Evolutionary conservation across 306 rosid genomes (phyloP).

Genomic region (Cucumis melo): DNA sequence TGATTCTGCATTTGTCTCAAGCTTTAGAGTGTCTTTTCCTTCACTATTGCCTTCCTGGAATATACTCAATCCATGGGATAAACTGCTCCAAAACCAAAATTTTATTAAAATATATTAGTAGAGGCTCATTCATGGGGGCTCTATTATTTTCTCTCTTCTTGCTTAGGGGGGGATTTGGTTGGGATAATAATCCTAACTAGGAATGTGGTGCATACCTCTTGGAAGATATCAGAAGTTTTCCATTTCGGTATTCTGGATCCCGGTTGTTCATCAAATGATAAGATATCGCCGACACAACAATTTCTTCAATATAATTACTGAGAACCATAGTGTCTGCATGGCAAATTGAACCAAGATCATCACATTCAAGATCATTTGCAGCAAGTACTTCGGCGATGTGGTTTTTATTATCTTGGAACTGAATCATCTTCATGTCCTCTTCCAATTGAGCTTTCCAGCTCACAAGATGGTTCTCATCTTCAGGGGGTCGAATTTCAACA

Average conservation of each 20-base stretch:
- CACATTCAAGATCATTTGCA: slow-evolving; percentile 73
- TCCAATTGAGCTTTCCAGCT: slow-evolving; percentile 66
- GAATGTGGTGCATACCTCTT: slow-evolving; percentile 33
- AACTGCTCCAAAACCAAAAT: slow-evolving; percentile 42
- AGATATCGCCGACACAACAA: slow-evolving; percentile 66
- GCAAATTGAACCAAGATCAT: slow-evolving; percentile 58
- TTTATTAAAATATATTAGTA: background rate
- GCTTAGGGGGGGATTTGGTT: background rate
- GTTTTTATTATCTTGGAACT: slow-evolving; percentile 71
- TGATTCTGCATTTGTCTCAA: slow-evolving; percentile 51
- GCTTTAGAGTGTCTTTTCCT: slow-evolving; percentile 45
- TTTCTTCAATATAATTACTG: slow-evolving; percentile 60
- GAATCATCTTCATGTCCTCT: slow-evolving; percentile 53
- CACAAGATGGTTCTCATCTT: slow-evolving; percentile 47
- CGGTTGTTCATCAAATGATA: slow-evolving; percentile 49
- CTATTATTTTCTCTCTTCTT: background rate
- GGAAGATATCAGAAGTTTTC: slow-evolving; percentile 79
- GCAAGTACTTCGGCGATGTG: slow-evolving; percentile 81
- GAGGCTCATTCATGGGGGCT: background rate
- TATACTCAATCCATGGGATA: slow-evolving; percentile 73
- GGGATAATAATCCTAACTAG: background rate
- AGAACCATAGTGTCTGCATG: slow-evolving; percentile 49
- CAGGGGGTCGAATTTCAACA: slow-evolving; percentile 47
- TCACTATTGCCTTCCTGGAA: slow-evolving; percentile 60
- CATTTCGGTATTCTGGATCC: slow-evolving; percentile 76